phyloP scores from a whole-genome alignment of 1,284 basidiomycete species.

The Spongispora temasekensis region DNA sequence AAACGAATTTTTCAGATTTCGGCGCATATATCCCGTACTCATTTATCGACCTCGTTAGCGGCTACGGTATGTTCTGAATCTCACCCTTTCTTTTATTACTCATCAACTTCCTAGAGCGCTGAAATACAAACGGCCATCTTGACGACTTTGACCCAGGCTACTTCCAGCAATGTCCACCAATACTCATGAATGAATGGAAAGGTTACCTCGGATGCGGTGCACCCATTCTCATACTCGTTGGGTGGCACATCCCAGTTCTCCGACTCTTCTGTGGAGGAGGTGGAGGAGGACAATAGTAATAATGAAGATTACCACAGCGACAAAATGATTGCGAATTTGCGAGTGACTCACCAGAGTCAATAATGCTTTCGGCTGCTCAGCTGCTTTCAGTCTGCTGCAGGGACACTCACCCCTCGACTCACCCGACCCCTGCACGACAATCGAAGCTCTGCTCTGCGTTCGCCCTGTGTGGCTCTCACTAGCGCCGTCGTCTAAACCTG shows the following conservation, averaged over 20 bases:
- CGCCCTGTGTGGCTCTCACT: too few relatives aligned
- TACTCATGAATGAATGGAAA: slow-evolving; percentile 50
- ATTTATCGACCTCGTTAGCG: slow-evolving; percentile 48
- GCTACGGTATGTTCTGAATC: slow-evolving; percentile 51
- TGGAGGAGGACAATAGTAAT: slow-evolving; percentile 31
- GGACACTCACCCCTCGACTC: too few relatives aligned
- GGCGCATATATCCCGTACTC: slow-evolving; percentile 39
- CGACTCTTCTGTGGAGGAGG: slow-evolving; percentile 25
- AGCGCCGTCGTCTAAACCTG: too few relatives aligned
- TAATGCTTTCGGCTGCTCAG: too few relatives aligned
- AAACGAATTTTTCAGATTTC: slow-evolving; percentile 40
- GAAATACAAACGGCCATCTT: slow-evolving; percentile 44
- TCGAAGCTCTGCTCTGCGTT: too few relatives aligned
- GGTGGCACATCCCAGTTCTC: slow-evolving; percentile 11
- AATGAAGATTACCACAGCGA: slow-evolving; percentile 35
- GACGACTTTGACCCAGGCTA: slow-evolving; percentile 64
- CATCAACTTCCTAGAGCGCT: slow-evolving; percentile 41
- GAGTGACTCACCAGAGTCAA: too few relatives aligned
- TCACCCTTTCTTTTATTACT: slow-evolving; percentile 8
- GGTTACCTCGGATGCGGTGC: slow-evolving; percentile 27
- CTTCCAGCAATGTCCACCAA: slow-evolving; percentile 59
- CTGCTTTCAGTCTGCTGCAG: too few relatives aligned
- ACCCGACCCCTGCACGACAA: too few relatives aligned
- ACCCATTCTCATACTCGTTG: slow-evolving; percentile 11
- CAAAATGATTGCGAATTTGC: too few relatives aligned